A percentile compares a stretch with the other conserved stretches of the same genome.
phyloP scores from a whole-genome alignment of 371 early-diverging fungal genomes.

The Sporodiniella umbellata region DNA sequence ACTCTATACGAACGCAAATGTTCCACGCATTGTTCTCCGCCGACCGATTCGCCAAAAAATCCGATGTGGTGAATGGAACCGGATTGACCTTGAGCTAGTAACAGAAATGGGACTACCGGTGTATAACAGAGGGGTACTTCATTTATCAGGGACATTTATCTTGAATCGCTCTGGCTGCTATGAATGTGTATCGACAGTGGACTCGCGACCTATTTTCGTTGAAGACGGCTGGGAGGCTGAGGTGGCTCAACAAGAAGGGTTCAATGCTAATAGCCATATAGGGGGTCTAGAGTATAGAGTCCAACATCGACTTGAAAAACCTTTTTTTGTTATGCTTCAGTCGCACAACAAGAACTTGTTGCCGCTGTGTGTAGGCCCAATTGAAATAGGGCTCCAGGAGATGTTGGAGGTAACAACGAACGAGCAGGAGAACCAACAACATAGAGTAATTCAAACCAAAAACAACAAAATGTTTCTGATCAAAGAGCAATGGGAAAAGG shows the following conservation, averaged over 20 bases:
- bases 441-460: background rate
- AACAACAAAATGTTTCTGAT: constrained; percentile 15
- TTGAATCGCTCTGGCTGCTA: background rate
- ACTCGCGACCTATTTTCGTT: background rate
- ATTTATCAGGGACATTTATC: background rate
- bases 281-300: constrained; percentile 6
- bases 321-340: constrained; percentile 4
- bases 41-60: constrained; percentile 11
- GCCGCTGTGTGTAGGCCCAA: constrained; percentile 5
- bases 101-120: constrained; percentile 15
- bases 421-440: background rate
- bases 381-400: background rate
- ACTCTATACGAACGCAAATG: constrained; percentile 13
- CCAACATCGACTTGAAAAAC: background rate
- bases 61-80: constrained; percentile 9
- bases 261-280: background rate
- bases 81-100: constrained; percentile 10
- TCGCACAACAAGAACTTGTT: background rate
- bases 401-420: too few species aligned
- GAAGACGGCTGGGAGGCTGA: constrained; percentile 10
- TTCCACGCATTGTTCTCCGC: constrained; percentile 19
- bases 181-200: background rate
- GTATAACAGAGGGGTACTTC: background rate
- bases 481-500: constrained; percentile 43
- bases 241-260: constrained; percentile 1